Percentiles rank a stretch among this genome's conserved stretches.
phyloP scores from a whole-genome alignment of 169 alveolate species.

The Plasmodium chabaudi region DNA sequence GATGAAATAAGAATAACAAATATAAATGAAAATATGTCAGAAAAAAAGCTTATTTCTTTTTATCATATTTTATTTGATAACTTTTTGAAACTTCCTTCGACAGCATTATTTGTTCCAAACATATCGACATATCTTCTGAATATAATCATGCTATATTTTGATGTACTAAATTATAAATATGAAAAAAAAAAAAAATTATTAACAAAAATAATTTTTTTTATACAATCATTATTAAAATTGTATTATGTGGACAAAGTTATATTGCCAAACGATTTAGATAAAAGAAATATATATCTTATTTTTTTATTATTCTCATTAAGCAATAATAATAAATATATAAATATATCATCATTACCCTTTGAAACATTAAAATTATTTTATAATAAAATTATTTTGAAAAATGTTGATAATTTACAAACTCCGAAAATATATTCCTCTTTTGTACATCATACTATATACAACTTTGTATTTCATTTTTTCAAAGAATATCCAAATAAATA shows the following conservation, averaged over 20 bases:
- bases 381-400: constrained; percentile 5
- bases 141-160: not conserved
- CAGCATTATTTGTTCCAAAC: constrained; percentile 26
- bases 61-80: constrained; percentile 13
- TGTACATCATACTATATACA: constrained; percentile 21
- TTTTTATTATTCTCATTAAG: not conserved
- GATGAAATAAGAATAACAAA: not conserved
- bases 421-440: constrained; percentile 25
- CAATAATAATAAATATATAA: not conserved
- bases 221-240: constrained; percentile 2
- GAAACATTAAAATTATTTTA: constrained; percentile 14
- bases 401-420: not conserved
- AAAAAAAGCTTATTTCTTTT: not conserved
- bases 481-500: not conserved
- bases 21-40: not conserved
- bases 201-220: not conserved
- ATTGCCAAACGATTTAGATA: constrained; percentile 15
- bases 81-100: constrained; percentile 18
- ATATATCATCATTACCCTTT: constrained; percentile 17
- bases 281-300: constrained; percentile 33
- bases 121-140: constrained; percentile 39
- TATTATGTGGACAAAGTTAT: not conserved
- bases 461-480: constrained; percentile 1
- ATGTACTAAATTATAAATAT: too few species aligned
- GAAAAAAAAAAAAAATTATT: not conserved